These are phyloP conservation scores for Russula compacta DNA, from an alignment of 768 basidiomycete species.

Conservation along the genomic window DNA sequence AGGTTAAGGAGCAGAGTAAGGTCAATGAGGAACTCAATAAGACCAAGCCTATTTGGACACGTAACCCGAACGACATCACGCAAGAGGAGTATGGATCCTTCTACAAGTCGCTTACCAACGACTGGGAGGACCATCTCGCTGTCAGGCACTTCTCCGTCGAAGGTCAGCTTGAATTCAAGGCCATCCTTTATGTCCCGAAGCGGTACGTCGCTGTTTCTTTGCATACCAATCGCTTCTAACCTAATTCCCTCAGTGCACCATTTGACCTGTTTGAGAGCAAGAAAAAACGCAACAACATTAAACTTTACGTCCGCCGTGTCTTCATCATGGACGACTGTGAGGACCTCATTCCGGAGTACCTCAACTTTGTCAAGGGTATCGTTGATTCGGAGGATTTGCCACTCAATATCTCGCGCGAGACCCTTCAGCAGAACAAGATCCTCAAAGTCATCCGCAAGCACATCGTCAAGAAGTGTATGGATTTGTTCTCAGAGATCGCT, in stretches of 20 bases:
- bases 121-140: conserved; percentile 99
- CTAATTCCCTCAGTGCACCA: conserved; percentile 55
- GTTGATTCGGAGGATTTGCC: conserved; percentile 99
- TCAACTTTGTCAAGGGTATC: conserved; percentile 99
- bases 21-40: conserved; percentile 99
- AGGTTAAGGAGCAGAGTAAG: conserved; percentile 78
- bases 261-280: conserved; percentile 99
- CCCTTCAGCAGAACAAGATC: conserved; percentile 99
- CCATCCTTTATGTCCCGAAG: conserved; percentile 95
- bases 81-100: conserved; percentile 89
- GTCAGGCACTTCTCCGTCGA: conserved; percentile 99
- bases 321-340: conserved; percentile 99
- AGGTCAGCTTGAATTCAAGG: conserved; percentile 99
- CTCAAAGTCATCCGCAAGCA: conserved; percentile 99
- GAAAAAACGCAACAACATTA: conserved; percentile 99
- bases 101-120: conserved; percentile 99
- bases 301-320: conserved; percentile 99
- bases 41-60: conserved; percentile 99
- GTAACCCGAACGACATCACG: conserved; percentile 92
- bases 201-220: conserved; percentile 42
- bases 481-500: conserved; percentile 89
- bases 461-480: conserved; percentile 96
- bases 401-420: conserved; percentile 99
- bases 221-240: conserved; percentile 14
- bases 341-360: conserved; percentile 98